phyloP scores from a whole-genome alignment of 2,329 filamentous ascomycete genomes.

The Ascochyta fabae region DNA sequence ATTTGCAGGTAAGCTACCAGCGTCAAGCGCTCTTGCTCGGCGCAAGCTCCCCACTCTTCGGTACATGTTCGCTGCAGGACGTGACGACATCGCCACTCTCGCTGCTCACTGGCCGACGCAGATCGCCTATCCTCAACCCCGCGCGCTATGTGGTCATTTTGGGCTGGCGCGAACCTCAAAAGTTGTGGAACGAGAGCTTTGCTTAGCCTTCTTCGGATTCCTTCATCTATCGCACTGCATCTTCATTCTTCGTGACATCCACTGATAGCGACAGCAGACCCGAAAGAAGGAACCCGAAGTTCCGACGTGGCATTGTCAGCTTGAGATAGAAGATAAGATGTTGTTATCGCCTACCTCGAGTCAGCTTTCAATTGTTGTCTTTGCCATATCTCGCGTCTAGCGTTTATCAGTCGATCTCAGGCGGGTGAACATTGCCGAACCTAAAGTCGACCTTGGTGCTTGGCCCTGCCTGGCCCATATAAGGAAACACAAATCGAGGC shows the following conservation, averaged over 20 bases:
- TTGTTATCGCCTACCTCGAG: constrained; percentile 18
- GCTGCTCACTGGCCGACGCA: constrained; percentile 8
- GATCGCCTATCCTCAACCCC: constrained; percentile 22
- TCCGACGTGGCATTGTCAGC: neutral
- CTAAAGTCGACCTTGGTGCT: constrained; percentile 9
- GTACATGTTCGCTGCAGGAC: constrained; percentile 20
- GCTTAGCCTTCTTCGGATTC: neutral
- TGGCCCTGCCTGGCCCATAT: neutral
- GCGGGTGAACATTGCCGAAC: constrained; percentile 18
- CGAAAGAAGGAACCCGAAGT: constrained; percentile 10
- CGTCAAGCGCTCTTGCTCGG: constrained; percentile 16
- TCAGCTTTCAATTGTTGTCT: constrained; percentile 18
- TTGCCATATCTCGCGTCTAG: constrained; percentile 21
- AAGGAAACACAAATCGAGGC: constrained; percentile 6
- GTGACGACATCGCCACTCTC: constrained; percentile 17
- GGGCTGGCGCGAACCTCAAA: neutral
- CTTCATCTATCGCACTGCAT: neutral
- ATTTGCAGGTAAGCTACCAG: constrained; percentile 17
- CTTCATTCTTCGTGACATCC: neutral
- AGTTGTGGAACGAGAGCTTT: neutral
- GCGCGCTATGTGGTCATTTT: constrained; percentile 15
- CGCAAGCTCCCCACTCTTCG: constrained; percentile 31
- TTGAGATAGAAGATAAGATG: constrained; percentile 15
- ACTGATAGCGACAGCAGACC: constrained; percentile 25
- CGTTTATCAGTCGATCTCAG: constrained; percentile 10